These are phyloP conservation scores for Coniosporium apollinis DNA, from an alignment of 495 filamentous ascomycete genomes.

Conservation along the genomic window DNA sequence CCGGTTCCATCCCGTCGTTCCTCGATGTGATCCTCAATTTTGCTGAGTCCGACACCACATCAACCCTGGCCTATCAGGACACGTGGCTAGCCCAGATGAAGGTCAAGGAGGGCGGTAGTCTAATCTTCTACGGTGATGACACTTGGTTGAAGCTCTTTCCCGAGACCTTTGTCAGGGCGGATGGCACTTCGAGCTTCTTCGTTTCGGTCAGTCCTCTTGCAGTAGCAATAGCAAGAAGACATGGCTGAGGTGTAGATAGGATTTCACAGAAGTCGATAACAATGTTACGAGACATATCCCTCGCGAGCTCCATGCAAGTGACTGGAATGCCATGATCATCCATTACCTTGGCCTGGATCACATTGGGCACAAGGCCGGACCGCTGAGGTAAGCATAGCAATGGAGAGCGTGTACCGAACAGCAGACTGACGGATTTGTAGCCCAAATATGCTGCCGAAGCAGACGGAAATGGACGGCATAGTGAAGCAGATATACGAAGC, in stretches of 20 bases:
- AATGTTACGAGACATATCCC: constrained; percentile 90
- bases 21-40: constrained; percentile 94
- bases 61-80: constrained; percentile 72
- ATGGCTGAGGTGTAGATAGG: constrained; percentile 35
- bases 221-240: constrained; percentile 11
- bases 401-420: neutral
- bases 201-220: constrained; percentile 59
- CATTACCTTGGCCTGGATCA: constrained; percentile 96
- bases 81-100: constrained; percentile 91
- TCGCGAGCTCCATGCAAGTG: constrained; percentile 50
- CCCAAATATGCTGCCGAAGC: constrained; percentile 82
- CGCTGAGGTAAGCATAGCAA: constrained; percentile 42
- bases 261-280: constrained; percentile 93
- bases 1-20: constrained; percentile 90
- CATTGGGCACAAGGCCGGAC: constrained; percentile 91
- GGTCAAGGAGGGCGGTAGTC: constrained; percentile 32
- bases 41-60: constrained; percentile 79
- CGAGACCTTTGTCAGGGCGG: constrained; percentile 60
- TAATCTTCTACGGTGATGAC: constrained; percentile 95
- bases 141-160: constrained; percentile 98
- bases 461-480: constrained; percentile 83
- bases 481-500: constrained; percentile 59
- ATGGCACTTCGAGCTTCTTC: constrained; percentile 96
- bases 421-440: constrained; percentile 23
- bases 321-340: constrained; percentile 88